Evolutionary conservation across 1,284 basidiomycete species (phyloP).

Genomic region (Melanopsichium pennsylvanicum): DNA sequence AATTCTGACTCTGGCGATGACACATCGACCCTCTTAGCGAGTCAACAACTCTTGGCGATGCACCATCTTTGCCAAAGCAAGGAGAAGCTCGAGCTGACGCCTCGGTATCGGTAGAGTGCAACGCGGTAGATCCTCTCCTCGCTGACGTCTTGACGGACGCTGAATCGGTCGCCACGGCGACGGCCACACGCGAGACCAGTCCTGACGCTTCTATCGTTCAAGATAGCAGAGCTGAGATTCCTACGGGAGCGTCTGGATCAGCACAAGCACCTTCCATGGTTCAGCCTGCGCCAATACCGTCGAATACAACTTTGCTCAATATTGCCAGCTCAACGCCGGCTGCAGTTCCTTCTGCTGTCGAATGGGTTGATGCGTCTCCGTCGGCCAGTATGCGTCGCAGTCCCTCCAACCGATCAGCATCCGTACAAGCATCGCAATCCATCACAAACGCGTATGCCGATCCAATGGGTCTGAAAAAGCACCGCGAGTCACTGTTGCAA

Average conservation of each 20-base stretch:
- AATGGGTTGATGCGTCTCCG: constrained; percentile 7
- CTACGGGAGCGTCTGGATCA: background rate
- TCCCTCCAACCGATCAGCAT: constrained; percentile 32
- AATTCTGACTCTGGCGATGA: no score
- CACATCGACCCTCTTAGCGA: background rate
- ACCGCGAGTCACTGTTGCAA: constrained; percentile 20
- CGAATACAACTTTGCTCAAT: background rate
- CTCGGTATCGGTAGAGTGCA: constrained; percentile 2
- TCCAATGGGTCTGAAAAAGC: constrained; percentile 37
- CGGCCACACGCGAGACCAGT: constrained; percentile 31
- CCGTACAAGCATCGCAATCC: constrained; percentile 36
- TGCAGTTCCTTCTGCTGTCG: background rate
- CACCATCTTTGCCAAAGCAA: background rate
- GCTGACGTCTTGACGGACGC: constrained; percentile 34
- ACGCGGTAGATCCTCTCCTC: constrained; percentile 17
- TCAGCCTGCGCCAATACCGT: background rate
- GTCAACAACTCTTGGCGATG: constrained; percentile 23
- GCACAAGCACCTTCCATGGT: background rate
- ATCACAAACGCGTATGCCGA: constrained; percentile 35
- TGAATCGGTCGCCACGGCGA: constrained; percentile 37
- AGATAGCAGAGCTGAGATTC: background rate
- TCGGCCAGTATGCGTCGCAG: constrained; percentile 19
- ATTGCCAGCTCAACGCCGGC: background rate
- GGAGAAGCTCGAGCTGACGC: background rate
- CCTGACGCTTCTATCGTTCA: constrained; percentile 10